These are phyloP conservation scores for Graphiopsis chlorocephala DNA, from an alignment of 2,329 filamentous ascomycete species.

Conservation along the genomic window DNA sequence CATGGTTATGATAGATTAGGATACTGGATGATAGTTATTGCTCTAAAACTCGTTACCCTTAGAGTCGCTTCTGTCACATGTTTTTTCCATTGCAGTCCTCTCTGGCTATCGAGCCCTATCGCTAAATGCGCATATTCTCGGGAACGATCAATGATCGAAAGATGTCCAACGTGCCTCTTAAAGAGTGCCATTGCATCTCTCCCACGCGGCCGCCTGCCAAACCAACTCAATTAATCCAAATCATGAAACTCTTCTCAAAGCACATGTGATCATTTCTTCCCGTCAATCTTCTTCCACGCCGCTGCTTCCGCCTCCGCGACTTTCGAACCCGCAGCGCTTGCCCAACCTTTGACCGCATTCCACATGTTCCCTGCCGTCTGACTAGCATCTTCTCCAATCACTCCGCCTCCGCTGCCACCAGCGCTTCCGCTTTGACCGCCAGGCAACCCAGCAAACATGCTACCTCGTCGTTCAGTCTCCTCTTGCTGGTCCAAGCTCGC, in stretches of 20 bases:
- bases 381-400: slow-evolving; percentile 12
- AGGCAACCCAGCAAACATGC: slow-evolving; percentile 32
- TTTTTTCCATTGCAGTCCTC: neutral
- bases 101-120: neutral
- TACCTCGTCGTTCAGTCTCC: slow-evolving; percentile 27
- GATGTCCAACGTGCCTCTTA: neutral
- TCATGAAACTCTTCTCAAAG: neutral
- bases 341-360: slow-evolving; percentile 43
- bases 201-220: neutral
- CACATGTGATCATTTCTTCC: neutral
- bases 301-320: slow-evolving; percentile 46
- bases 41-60: neutral
- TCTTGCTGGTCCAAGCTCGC: slow-evolving; percentile 32
- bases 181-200: neutral
- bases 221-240: neutral
- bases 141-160: neutral
- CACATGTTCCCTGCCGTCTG: slow-evolving; percentile 30
- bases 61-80: neutral
- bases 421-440: slow-evolving; percentile 37
- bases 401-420: slow-evolving; percentile 32
- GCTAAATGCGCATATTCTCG: neutral
- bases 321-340: slow-evolving; percentile 40
- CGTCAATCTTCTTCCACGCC: slow-evolving; percentile 46
- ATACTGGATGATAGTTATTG: neutral
- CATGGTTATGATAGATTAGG: neutral